These are phyloP conservation scores for Venturia effusa DNA, from an alignment of 2,329 filamentous ascomycete species.

Conservation along the genomic window DNA sequence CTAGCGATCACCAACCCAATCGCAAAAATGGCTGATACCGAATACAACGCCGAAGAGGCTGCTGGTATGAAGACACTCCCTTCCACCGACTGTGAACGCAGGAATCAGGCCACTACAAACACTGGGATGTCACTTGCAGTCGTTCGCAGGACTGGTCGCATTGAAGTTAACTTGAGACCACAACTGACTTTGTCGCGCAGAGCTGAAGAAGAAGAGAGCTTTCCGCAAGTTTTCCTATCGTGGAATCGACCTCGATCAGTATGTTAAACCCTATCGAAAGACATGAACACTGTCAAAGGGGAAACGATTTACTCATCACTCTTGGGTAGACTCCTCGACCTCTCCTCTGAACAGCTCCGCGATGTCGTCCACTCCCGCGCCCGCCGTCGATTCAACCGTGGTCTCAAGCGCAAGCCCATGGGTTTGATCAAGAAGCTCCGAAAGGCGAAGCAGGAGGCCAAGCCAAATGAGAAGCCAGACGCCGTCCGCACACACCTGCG, in stretches of 20 bases:
- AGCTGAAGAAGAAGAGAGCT: constrained; percentile 99
- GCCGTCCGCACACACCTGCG: constrained; percentile 98
- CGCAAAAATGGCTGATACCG: constrained; percentile 75
- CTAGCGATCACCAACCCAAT: constrained; percentile 13
- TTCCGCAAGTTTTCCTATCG: constrained; percentile 99
- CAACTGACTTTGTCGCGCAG: constrained; percentile 34
- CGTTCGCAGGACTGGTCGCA: background rate
- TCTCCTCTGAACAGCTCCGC: constrained; percentile 95
- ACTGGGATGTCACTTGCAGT: background rate
- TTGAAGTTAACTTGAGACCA: background rate
- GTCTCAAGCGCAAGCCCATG: constrained; percentile 99
- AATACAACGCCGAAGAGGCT: constrained; percentile 56
- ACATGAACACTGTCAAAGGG: constrained; percentile 13
- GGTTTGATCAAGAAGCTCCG: constrained; percentile 99
- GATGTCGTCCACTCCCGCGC: constrained; percentile 99
- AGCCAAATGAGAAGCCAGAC: constrained; percentile 99
- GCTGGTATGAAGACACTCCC: constrained; percentile 48
- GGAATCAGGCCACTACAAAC: background rate
- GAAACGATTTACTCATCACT: constrained; percentile 18
- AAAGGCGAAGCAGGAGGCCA: constrained; percentile 97
- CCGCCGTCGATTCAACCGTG: constrained; percentile 98
- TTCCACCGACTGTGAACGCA: background rate
- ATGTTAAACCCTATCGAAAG: constrained; percentile 36
- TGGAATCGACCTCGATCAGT: constrained; percentile 99
- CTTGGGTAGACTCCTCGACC: constrained; percentile 77